Evolutionary conservation across 208 protist genomes (phyloP), one percentile per base, ranked within the genome.

Genomic region (Trypanosoma vivax): DNA sequence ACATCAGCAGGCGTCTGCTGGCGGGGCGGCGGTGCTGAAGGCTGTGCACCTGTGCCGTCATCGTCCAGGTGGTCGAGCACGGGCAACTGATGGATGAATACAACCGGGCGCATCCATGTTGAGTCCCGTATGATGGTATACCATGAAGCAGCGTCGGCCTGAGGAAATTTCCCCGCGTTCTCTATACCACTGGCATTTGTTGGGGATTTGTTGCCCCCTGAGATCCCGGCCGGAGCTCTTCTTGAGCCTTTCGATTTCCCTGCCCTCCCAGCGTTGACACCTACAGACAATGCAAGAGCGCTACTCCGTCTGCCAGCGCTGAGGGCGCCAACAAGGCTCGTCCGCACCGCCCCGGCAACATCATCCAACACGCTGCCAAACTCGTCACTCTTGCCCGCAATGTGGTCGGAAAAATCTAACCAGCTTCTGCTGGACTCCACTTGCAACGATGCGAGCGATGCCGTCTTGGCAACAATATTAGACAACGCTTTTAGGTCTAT

Each of bases 81-180:
- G 25, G 60, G 52, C 19, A 67, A 11, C 21, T 59, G 41, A 28
- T 60, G 43, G 7, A 67, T 50, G 35, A 67, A 50, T n/a, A 55
- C 51, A 9, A 67, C 10, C 18, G 60, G 60, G 2, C 5, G 11
- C 1, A n/a, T 27, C 27, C 43, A 59, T 11, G 46, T 34, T 16
- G 45, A 47, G 21, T 39, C 54, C 9, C 50, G 19, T 29, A 60
- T 46, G 1, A 67, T 29, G 30, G 25, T 53, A 48, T 55, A 67
- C 60, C 60, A 67, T 16, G 50, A 29, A 0, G 21, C n/a, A 30
- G 29, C 30, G 24, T 50, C 34, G 3, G 7, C 19, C 42, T 5
- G 3, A 9, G 37, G n/a, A n/a, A 4, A 30, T 40, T 52, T 47
- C 28, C 1, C 13, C 0, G 11, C 14, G 28, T 37, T 47, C 14